Evolutionary conservation across 2,329 filamentous ascomycete genomes (phyloP), one percentile per base, ranked within the genome.

Genomic region (Sordariomycetes sp.): DNA sequence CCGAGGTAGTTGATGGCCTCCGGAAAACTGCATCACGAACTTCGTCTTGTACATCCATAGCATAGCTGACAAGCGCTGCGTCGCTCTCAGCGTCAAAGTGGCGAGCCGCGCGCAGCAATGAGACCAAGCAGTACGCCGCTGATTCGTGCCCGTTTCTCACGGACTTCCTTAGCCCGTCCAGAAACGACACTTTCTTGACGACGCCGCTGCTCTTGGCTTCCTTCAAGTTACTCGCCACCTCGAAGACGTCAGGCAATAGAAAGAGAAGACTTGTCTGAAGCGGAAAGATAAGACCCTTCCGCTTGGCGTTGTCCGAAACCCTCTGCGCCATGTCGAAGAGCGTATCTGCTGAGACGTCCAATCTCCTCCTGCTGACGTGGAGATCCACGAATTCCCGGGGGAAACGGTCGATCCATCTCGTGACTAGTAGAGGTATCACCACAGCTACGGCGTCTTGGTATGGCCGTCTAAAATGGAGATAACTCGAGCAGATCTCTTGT

Each of bases 301-400:
- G 66, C 41, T 67, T 67, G 24, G 63, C 65, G 35, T 67, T 72
- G 47, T 82, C 77, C 23, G 67, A 64, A 19, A 78, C 66, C 4
- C 72, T 73, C 42, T 75, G 69, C 5, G 74, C 69, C 73, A 82
- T 82, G 45, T 83, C 79, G 47, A 82, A 82, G 17, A 83, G 60
- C 1, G 75, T 80, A 47, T 83, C 79, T 5, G 75, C 70, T 8
- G 72, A 73, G 31, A 70, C 74, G 43, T 82, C 77, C n/a, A 82
- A 63, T 46, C 74, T 68, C 46, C 66, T 73, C 41, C 73, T 72
- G 38, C 66, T 62, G 12, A 66, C 66, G 50, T 83, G 79, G 38
- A 82, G 58, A 37, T 70, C 64, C 30, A 80, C 69, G 49, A 82
- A 82, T 51, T 83, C 77, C 23, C 66, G 55, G 2, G 79, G 78